Evolutionary conservation across 768 basidiomycete genomes (phyloP), one percentile per base, ranked within the genome.

Genomic region (Boletellus sp.): DNA sequence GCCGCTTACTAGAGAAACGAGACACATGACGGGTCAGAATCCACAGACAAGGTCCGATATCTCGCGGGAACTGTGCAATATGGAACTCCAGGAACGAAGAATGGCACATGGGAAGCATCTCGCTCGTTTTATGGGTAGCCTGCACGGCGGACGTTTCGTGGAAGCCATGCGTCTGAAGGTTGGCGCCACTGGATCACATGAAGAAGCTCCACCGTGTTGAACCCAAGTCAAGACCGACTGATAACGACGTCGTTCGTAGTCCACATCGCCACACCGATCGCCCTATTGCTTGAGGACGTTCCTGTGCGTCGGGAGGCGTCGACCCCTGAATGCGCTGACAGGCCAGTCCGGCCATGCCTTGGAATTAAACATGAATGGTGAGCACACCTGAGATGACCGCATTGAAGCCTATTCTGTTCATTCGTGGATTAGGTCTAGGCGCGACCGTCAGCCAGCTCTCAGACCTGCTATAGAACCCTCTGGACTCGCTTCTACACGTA

Each of bases 391-490:
- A 28, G 4, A 16, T 19, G 26, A 17, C 33, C 10, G 26, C 31
- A 9, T 34, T 5, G 47, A 9, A 43, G 10, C 41, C 53, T 4
- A 47, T 55, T 16, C 12, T 52, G 15, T 44, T 50, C 46, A 55
- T 54, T 22, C 49, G 46, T 34, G 22, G 32, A 37, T 35, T 40
- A 42, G 45, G 47, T 28, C 28, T 34, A 37, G 47, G 45, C 6
- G 35, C 39, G 1, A 15, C 50, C 31, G 58, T 49, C 31, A 52
- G 28, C 9, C 11, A 28, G 11, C 36, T 23, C 41, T 48, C 35
- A 31, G 47, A 42, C 51, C 45, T 42, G 37, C 47, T 23, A 48
- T 51, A 47, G 56, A 53, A 46, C 47, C 46, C 9, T 50, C 51
- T 39, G 24, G 51, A 19, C 43, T 50, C 12, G 26, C 42, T 15